These are phyloP conservation scores for Physcia stellaris DNA, from an alignment of 495 filamentous ascomycete species.

Conservation along the genomic window DNA sequence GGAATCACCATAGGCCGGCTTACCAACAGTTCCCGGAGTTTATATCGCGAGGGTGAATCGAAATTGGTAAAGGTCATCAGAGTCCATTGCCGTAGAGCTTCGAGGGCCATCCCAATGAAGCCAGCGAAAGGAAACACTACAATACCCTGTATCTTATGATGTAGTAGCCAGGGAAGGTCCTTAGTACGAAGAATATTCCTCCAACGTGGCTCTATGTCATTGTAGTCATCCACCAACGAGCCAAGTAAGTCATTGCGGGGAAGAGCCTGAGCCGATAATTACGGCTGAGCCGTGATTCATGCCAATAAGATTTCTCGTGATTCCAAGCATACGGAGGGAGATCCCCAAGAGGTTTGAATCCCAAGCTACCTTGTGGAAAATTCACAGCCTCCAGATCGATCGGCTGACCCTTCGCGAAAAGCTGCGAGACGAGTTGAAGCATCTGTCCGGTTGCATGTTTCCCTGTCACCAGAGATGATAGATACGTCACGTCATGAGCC, in stretches of 20 bases:
- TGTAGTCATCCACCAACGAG: conserved; percentile 8
- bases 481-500: not conserved
- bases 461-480: not conserved
- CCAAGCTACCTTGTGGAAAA: conserved; percentile 1
- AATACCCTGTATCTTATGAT: conserved; percentile 13
- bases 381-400: conserved; percentile 21
- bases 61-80: conserved; percentile 8
- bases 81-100: conserved; percentile 10
- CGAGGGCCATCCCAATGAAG: conserved; percentile 16
- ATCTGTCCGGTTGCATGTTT: conserved; percentile 22
- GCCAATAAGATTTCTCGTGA: conserved; percentile 22
- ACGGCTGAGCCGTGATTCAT: too few relatives aligned
- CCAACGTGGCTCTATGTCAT: conserved; percentile 18
- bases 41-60: not conserved
- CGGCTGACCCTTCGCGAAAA: conserved; percentile 22
- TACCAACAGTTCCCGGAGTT: conserved; percentile 18
- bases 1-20: conserved; percentile 19
- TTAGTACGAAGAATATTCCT: conserved; percentile 15
- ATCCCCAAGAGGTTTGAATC: conserved; percentile 13
- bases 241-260: conserved; percentile 17
- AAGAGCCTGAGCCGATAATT: too few relatives aligned
- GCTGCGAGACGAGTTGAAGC: conserved; percentile 20
- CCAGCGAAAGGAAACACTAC: conserved; percentile 13
- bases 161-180: conserved; percentile 16
- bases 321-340: conserved; percentile 29